phyloP scores from a whole-genome alignment of 345 rosid species.

The Nasturtium officinale region DNA sequence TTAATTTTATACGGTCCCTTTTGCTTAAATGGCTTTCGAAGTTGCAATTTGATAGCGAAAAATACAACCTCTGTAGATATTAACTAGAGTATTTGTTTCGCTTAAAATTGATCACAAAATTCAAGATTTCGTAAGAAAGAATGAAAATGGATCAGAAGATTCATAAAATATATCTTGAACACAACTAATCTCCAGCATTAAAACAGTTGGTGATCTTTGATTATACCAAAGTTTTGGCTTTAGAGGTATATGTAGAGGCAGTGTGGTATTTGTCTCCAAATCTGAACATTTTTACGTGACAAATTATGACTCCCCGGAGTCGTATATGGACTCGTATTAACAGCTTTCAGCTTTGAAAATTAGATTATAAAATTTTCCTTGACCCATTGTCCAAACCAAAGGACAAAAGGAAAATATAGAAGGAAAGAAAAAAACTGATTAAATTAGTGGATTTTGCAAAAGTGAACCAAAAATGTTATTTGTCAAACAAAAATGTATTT shows the following conservation, averaged over 20 bases:
- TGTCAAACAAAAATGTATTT: neutral
- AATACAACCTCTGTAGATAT: no score
- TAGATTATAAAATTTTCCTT: neutral
- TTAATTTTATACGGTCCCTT: no score
- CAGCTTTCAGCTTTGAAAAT: slow-evolving; percentile 6
- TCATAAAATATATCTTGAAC: neutral
- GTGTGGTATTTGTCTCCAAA: slow-evolving; percentile 10
- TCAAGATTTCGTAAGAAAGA: neutral
- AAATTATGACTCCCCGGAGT: slow-evolving; percentile 16
- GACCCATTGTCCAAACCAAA: slow-evolving; percentile 30
- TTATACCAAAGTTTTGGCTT: slow-evolving; percentile 21
- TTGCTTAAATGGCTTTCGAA: neutral
- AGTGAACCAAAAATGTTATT: neutral
- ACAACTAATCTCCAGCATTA: slow-evolving; percentile 25
- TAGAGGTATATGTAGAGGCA: slow-evolving; percentile 27
- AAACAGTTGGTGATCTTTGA: slow-evolving; percentile 28
- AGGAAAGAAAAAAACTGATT: neutral
- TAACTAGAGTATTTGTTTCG: no score
- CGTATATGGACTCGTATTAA: slow-evolving; percentile 18
- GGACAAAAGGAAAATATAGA: neutral
- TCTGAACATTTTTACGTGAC: slow-evolving; percentile 14
- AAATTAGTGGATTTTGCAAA: neutral
- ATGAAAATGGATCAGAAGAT: neutral
- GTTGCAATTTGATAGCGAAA: no score
- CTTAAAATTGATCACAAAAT: no score